phyloP scores from a whole-genome alignment of 2,329 filamentous ascomycete genomes.

The Colletotrichum sp. region DNA sequence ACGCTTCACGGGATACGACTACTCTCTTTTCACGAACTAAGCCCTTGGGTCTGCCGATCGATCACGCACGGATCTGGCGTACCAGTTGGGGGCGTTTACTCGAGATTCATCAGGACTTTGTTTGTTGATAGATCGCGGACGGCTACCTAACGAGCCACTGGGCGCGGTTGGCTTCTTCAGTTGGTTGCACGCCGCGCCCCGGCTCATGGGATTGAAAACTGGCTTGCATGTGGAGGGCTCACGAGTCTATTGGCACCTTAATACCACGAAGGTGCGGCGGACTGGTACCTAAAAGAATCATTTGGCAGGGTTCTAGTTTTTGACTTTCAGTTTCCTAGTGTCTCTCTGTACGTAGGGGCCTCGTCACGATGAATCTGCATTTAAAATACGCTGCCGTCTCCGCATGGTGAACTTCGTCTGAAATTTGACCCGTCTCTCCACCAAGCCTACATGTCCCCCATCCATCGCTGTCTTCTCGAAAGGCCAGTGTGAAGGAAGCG shows the following conservation, averaged over 20 bases:
- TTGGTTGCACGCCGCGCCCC: constrained; percentile 15
- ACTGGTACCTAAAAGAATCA: constrained; percentile 24
- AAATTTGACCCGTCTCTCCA: not conserved
- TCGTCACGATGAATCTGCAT: constrained; percentile 23
- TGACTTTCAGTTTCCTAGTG: constrained; percentile 23
- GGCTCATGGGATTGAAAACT: constrained; percentile 24
- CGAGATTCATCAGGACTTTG: constrained; percentile 23
- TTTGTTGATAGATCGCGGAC: constrained; percentile 26
- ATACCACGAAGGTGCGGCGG: constrained; percentile 25
- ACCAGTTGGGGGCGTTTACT: constrained; percentile 17
- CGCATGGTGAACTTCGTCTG: not conserved
- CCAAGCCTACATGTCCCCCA: not conserved
- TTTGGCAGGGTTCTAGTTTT: constrained; percentile 25
- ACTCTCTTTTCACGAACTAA: constrained; percentile 19
- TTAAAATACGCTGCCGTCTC: not conserved
- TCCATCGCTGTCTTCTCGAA: not conserved
- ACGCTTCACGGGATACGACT: constrained; percentile 14
- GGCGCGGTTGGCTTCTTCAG: constrained; percentile 16
- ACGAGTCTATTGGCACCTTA: constrained; percentile 25
- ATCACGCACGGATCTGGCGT: constrained; percentile 20
- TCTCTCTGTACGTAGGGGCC: constrained; percentile 26
- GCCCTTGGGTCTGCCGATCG: constrained; percentile 16
- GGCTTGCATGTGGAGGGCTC: constrained; percentile 25
- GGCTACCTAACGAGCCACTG: constrained; percentile 22
- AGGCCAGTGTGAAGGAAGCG: not conserved